These are phyloP conservation scores for Mycena vitilis DNA, from an alignment of 768 basidiomycete species.

Conservation along the genomic window DNA sequence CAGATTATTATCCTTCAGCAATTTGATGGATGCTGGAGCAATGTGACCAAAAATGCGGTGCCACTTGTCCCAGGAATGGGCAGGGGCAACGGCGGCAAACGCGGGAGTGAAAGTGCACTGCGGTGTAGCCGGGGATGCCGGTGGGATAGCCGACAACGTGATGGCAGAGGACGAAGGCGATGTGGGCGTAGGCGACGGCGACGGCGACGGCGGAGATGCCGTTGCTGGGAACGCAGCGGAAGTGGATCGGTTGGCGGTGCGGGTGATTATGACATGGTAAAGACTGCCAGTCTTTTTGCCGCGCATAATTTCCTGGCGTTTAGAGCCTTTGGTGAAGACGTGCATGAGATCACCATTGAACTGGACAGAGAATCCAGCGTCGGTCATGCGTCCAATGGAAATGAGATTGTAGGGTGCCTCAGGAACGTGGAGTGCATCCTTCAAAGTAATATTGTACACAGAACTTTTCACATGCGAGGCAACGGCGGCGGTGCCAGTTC, in stretches of 20 bases:
- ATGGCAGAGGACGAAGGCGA: too few species aligned
- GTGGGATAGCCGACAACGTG: too few species aligned
- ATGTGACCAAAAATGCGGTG: too few species aligned
- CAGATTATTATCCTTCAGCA: constrained; percentile 34
- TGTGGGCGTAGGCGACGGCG: neutral
- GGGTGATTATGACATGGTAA: constrained; percentile 14
- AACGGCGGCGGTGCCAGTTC: constrained; percentile 12
- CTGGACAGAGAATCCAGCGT: neutral
- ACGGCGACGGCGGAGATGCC: neutral
- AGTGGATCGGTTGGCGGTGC: neutral
- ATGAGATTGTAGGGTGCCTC: constrained; percentile 29
- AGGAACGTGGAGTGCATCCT: constrained; percentile 4
- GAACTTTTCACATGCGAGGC: constrained; percentile 16
- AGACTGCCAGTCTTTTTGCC: neutral
- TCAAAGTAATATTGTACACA: constrained; percentile 5
- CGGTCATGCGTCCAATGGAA: constrained; percentile 33
- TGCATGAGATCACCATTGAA: too few species aligned
- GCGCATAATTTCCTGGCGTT: too few species aligned
- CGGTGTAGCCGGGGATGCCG: too few species aligned
- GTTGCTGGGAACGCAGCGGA: neutral
- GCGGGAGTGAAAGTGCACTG: neutral
- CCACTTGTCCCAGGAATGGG: constrained; percentile 9
- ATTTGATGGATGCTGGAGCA: constrained; percentile 28
- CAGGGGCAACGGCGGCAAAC: constrained; percentile 6
- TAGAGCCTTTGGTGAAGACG: too few species aligned